Evolutionary conservation across 2,329 filamentous ascomycete genomes (phyloP), one percentile per base, ranked within the genome.

Genomic region (Rhinocladiella mackenziei): DNA sequence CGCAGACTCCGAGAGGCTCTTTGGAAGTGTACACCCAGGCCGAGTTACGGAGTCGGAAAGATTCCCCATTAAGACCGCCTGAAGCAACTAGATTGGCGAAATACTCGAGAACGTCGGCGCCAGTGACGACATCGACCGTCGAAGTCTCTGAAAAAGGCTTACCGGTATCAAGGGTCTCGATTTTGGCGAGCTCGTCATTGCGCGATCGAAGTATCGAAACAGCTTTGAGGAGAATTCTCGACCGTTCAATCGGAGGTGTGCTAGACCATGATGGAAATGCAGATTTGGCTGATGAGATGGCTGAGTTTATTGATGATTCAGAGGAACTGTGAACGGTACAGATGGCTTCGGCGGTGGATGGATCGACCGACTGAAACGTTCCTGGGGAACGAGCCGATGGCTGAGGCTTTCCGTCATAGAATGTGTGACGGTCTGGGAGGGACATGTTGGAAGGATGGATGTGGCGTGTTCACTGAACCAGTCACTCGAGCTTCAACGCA

Each of bases 91-190:
- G 71, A 59, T 86, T 85, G 47, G 86, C 87, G 64, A 86, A 94
- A 70, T 89, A 94, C 64, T 92, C 87, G 48, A 94, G 74, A 20
- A 89, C 86, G 63, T 94, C 88, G 17, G 84, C 85, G 35, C 88
- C 87, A 0, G 87, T 92, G 30, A 83, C 76, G 15, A 94, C 74
- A 61, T 95, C 89, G 19, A 94, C 86, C 0, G 83, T 81, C 40
- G 83, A 86, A 2, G 89, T 94, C 67, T 94, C 88, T 3, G 83
- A 84, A 65, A 77, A 91, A 5, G 88, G 80, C 65, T 94, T 94
- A 61, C 89, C 88, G 0, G 88, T 94, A 64, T 94, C 88, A 59
- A 83, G 73, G 2, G 87, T 94, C 69, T 94, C 88, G 43, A 87
- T 72, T 44, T 75, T 75, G 38, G 88, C 88, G 30, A 94, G 81